phyloP scores from a whole-genome alignment of 192 early-diverging fungal species.

The Cladochytrium replicatum region DNA sequence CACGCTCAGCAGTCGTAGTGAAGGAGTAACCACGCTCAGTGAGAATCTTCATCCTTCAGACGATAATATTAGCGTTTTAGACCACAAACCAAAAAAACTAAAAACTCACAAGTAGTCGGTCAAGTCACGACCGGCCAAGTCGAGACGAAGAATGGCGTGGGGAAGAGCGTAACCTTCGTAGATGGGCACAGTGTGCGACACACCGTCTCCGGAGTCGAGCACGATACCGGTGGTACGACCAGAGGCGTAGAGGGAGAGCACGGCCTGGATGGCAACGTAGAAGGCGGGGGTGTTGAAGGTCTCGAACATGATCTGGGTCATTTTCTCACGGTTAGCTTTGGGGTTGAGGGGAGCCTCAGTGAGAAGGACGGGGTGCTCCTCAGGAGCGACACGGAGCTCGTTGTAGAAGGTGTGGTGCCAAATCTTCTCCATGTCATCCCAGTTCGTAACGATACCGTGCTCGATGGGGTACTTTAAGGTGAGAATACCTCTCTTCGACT shows the following conservation, averaged over 20 bases:
- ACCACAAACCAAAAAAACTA: background rate
- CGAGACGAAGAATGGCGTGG: constrained; percentile 34
- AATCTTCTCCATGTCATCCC: constrained; percentile 63
- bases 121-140: constrained; percentile 45
- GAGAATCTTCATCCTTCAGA: constrained; percentile 35
- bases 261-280: constrained; percentile 49
- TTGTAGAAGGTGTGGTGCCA: constrained; percentile 60
- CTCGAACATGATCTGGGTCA: constrained; percentile 56
- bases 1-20: constrained; percentile 45
- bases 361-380: constrained; percentile 52
- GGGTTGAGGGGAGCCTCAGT: constrained; percentile 57
- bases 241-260: constrained; percentile 48
- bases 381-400: constrained; percentile 53
- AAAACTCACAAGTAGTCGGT: constrained; percentile 24
- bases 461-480: constrained; percentile 54
- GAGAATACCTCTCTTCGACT: constrained; percentile 53
- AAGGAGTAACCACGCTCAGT: constrained; percentile 51
- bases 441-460: constrained; percentile 57
- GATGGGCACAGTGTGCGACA: constrained; percentile 53
- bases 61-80: background rate
- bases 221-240: constrained; percentile 53
- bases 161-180: constrained; percentile 50
- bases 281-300: constrained; percentile 54
- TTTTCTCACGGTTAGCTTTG: constrained; percentile 53
- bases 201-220: constrained; percentile 55